phyloP scores from a whole-genome alignment of 306 rosid genomes.

The Citrullus amarus region DNA sequence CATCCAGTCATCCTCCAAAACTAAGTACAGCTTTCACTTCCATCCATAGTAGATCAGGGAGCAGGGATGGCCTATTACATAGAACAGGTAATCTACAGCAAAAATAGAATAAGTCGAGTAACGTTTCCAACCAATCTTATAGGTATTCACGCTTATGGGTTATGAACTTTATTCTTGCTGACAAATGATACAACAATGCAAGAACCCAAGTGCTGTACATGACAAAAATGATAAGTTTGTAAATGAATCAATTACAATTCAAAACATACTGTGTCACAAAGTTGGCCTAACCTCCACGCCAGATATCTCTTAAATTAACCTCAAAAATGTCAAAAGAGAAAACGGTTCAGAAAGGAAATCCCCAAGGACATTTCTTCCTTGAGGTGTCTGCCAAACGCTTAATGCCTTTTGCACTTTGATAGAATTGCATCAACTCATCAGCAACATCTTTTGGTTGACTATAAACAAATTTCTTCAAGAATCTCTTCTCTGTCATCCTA shows the following conservation, averaged over 20 bases:
- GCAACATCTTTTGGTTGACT: conserved; percentile 45
- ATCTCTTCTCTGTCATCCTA: conserved; percentile 66
- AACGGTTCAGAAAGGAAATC: conserved; percentile 57
- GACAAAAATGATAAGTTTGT: not conserved
- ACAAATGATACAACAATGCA: not conserved
- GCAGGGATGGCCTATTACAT: not conserved
- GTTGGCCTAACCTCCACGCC: not conserved
- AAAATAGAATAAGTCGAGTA: not conserved
- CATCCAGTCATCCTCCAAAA: not conserved
- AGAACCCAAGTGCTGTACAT: not conserved
- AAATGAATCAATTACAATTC: not conserved
- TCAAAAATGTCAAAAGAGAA: not conserved
- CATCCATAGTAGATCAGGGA: not conserved
- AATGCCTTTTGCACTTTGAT: conserved; percentile 33
- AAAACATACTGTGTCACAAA: not conserved
- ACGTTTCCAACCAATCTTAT: not conserved
- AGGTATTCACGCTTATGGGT: not conserved
- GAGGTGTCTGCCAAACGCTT: conserved; percentile 58
- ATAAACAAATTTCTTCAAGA: conserved; percentile 26
- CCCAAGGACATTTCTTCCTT: conserved; percentile 22
- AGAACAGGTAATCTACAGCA: conserved; percentile 1
- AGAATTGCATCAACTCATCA: conserved; percentile 45
- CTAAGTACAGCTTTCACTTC: too few relatives aligned
- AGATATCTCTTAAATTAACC: not conserved
- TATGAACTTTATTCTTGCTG: not conserved